phyloP scores from a whole-genome alignment of 202 grass and related monocot species.

The Saccharum hybrid region DNA sequence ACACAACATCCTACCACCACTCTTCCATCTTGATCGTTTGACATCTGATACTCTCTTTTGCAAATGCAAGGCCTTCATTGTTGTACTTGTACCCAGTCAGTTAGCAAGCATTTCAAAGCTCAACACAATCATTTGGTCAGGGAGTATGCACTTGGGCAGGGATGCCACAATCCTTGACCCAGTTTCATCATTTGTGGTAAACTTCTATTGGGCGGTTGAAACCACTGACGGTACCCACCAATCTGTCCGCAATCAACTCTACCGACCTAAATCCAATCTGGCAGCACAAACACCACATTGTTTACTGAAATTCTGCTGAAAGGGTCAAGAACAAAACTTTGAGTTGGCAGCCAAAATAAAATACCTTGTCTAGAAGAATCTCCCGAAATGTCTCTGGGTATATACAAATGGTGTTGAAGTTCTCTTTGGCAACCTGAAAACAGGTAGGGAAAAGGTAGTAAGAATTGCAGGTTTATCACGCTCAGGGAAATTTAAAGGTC shows the following conservation, averaged over 20 bases:
- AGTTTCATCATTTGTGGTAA: slow-evolving; percentile 70
- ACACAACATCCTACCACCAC: not conserved
- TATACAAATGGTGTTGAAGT: slow-evolving; percentile 63
- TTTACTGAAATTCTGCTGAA: slow-evolving; percentile 11
- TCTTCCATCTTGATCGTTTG: slow-evolving; percentile 5
- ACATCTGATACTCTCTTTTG: not conserved
- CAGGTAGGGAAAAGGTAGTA: slow-evolving; percentile 13
- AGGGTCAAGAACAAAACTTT: not conserved
- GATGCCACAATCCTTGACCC: not conserved
- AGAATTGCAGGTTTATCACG: slow-evolving; percentile 13
- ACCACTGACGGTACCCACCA: slow-evolving; percentile 63
- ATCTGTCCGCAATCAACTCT: slow-evolving; percentile 68
- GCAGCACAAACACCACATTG: slow-evolving; percentile 35
- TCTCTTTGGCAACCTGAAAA: slow-evolving; percentile 69
- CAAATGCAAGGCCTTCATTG: not conserved
- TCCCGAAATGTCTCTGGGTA: slow-evolving; percentile 78
- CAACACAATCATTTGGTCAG: not conserved
- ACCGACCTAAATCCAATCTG: slow-evolving; percentile 93
- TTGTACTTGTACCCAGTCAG: not conserved
- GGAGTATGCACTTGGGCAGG: not conserved
- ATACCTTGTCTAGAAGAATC: slow-evolving; percentile 96
- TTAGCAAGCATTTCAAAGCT: not conserved
- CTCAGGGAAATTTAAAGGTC: not conserved
- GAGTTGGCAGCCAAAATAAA: not conserved
- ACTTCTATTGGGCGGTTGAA: slow-evolving; percentile 86